Percentiles rank a stretch among this genome's conserved stretches.
Conservation (phyloP, 805 yeast genomes). For the Candida chilensis region DNA sequence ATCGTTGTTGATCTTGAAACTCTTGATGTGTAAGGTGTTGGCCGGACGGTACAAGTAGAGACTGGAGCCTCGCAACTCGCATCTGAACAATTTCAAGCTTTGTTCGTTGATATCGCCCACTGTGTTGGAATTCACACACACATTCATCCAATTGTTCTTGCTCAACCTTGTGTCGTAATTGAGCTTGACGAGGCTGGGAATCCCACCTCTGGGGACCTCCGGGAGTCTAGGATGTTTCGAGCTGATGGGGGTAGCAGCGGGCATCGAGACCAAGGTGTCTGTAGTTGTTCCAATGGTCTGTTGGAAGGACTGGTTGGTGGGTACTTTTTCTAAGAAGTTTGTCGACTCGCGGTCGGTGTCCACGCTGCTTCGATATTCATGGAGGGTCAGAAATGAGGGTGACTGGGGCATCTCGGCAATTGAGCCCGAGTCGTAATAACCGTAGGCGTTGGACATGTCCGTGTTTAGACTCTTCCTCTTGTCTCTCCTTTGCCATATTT, state of each 20-base stretch:
- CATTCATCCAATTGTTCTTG: conserved; percentile 28
- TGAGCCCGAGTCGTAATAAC: background rate
- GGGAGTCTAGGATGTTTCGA: background rate
- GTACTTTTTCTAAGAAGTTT: background rate
- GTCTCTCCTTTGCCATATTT: conserved; percentile 1
- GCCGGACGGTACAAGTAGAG: conserved; percentile 22
- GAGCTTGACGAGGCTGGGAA: conserved; percentile 10
- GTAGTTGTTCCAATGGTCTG: background rate
- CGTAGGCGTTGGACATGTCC: background rate
- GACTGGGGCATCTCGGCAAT: background rate
- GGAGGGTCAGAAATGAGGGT: background rate
- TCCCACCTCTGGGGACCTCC: background rate
- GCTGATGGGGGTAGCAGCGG: background rate
- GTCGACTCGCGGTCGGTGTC: background rate
- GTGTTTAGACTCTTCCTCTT: background rate
- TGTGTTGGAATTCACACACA: conserved; percentile 19
- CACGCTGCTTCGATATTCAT: background rate
- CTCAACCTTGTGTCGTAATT: conserved; percentile 20
- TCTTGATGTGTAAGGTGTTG: conserved; percentile 9
- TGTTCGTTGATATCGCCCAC: conserved; percentile 17
- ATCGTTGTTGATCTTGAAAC: conserved; percentile 3
- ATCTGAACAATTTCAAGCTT: conserved; percentile 16
- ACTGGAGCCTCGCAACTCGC: conserved; percentile 28
- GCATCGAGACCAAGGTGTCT: background rate
- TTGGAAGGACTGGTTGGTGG: background rate